A percentile compares a stretch with the other conserved stretches of the same genome.
Evolutionary conservation across 2,329 filamentous ascomycete species (phyloP).

Genomic region (Byssochlamys sp.): DNA sequence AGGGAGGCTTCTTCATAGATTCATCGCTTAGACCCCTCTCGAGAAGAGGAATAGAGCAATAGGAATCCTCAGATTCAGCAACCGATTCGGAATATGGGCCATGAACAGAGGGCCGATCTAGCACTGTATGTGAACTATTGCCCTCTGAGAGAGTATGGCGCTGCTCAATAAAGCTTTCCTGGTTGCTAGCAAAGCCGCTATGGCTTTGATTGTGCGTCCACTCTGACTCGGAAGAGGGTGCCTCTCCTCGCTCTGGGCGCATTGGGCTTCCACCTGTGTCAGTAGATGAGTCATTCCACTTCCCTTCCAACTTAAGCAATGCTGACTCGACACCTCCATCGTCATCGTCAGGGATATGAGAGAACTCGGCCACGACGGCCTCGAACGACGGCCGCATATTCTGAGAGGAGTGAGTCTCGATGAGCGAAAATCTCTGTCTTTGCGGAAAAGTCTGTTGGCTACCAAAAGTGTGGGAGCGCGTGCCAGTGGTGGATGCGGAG

Average conservation of each 20-base stretch:
- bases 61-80: conserved; percentile 61
- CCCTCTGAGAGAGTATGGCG: conserved; percentile 7
- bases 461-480: not conserved
- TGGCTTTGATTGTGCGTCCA: not conserved
- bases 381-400: conserved; percentile 66
- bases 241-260: conserved; percentile 1
- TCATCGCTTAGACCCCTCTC: conserved; percentile 51
- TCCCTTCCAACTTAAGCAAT: conserved; percentile 82
- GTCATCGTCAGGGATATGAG: conserved; percentile 77
- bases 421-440: conserved; percentile 27
- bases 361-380: conserved; percentile 74
- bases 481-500: conserved; percentile 9
- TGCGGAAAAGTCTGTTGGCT: conserved; percentile 7
- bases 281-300: conserved; percentile 43
- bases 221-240: not conserved
- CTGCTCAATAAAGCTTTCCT: not conserved
- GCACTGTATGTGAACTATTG: conserved; percentile 16
- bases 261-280: conserved; percentile 4
- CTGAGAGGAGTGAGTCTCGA: conserved; percentile 47
- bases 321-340: conserved; percentile 90
- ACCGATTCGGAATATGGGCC: conserved; percentile 34
- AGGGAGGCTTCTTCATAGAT: conserved; percentile 40
- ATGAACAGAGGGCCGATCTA: conserved; percentile 18
- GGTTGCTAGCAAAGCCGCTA: not conserved
- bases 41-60: conserved; percentile 66